Conservation (phyloP, 2,329 filamentous ascomycete genomes). For the Phialophora chinensis region DNA sequence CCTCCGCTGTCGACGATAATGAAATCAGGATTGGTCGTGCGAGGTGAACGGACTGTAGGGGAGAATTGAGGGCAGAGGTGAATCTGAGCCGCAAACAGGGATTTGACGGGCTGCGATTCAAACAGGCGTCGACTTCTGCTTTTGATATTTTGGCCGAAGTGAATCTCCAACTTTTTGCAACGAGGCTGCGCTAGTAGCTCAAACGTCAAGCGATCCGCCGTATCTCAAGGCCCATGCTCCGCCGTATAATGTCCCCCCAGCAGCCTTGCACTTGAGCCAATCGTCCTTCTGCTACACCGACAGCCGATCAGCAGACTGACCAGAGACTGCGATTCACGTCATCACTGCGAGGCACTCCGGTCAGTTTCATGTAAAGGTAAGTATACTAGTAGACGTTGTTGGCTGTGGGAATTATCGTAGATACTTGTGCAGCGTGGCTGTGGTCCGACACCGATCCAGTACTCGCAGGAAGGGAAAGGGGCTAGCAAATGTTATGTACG, state of each 20-base stretch:
- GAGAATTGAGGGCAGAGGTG: background rate
- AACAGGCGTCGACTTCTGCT: background rate
- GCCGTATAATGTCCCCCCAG: background rate
- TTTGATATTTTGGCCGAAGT: constrained; percentile 7
- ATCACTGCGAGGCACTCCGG: background rate
- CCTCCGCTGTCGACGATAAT: background rate
- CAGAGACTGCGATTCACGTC: background rate
- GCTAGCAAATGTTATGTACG: background rate
- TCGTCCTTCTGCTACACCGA: background rate
- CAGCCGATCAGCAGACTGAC: background rate
- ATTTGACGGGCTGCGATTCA: background rate
- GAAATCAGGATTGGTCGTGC: background rate
- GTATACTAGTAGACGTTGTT: background rate
- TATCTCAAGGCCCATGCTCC: background rate
- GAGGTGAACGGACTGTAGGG: background rate
- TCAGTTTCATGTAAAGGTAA: background rate
- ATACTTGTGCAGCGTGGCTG: background rate
- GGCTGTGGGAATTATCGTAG: background rate
- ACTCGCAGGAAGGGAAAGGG: background rate
- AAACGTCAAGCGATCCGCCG: background rate
- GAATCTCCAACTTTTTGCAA: constrained; percentile 25
- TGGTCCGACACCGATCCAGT: background rate
- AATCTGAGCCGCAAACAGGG: background rate
- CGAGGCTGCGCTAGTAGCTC: constrained; percentile 17
- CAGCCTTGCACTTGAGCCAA: background rate